phyloP scores from a whole-genome alignment of 768 basidiomycete genomes.

The Mycena vulgaris region DNA sequence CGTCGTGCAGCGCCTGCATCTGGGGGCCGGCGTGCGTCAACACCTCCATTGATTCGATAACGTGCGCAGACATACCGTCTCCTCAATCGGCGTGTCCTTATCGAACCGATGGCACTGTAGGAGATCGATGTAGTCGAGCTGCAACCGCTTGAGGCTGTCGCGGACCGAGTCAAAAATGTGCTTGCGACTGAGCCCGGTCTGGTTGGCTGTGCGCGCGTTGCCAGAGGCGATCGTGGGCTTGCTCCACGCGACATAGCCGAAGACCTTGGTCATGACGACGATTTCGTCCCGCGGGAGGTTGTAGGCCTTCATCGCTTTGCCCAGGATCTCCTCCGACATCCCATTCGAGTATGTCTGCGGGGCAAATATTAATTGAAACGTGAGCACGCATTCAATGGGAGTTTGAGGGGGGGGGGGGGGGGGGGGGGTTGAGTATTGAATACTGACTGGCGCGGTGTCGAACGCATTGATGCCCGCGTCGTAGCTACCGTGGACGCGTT shows the following conservation, averaged over 20 bases:
- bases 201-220: neutral
- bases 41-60: neutral
- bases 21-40: neutral
- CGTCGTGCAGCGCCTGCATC: neutral
- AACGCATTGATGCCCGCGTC: neutral
- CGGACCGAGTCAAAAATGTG: neutral
- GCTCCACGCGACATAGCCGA: too few species aligned
- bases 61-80: neutral
- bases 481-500: neutral
- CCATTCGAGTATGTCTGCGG: neutral
- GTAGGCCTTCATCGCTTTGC: neutral
- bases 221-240: too few species aligned
- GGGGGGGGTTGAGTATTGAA: too few species aligned
- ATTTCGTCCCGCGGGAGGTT: neutral
- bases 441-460: neutral
- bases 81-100: slow-evolving; percentile 66
- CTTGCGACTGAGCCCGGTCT: slow-evolving; percentile 6
- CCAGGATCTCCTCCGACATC: neutral
- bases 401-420: too few species aligned
- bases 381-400: too few species aligned
- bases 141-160: slow-evolving; percentile 6
- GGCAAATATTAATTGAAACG: too few species aligned
- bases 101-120: slow-evolving; percentile 65
- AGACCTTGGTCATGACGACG: neutral
- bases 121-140: slow-evolving; percentile 9